Base-by-base conservation (phyloP, 805 yeast species). In the Starmerella vaccinii region DNA sequence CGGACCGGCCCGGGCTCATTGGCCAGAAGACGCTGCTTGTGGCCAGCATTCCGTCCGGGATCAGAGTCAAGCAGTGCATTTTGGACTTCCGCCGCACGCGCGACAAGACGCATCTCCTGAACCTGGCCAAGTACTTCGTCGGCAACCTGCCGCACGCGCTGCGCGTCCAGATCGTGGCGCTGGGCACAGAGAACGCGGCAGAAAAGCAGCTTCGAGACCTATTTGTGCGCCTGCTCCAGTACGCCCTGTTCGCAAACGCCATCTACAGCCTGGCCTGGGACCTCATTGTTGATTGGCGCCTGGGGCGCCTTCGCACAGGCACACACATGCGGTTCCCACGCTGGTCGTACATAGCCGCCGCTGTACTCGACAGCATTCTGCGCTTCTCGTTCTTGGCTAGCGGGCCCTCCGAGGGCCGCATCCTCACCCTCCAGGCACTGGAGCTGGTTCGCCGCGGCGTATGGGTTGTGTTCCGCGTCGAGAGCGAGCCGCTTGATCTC, bases 181-280 rank as follows among this genome's bases (percentile, higher is more conserved):
- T 50, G n/a, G 22, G 35, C 42, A 35, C 51, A 16, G 55, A 43
- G 12, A 27, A 18, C 15, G 40, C 46, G 4, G 49, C 40, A 24
- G 29, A 22, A 16, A 42, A 41, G n/a, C 18, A 21, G n/a, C 24
- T 22, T 8, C 29, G 42, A 21, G 24, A 2, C 34, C 24, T 42
- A 13, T 29, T 51, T 13, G 34, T 47, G 10, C 43, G 49, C 29
- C 47, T 57, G 24, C 34, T 66, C 2, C 67, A 70, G 64, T 59
- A 64, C 58, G 68, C 69, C 59, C 78, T 74, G 52, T 61, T 81
- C 1, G 59, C 84, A 37, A 87, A 84, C 63, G 83, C 97, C 0
- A 59, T 77, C 0, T 92, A 84, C 64, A 76, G 95, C 15, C 84
- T 86, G 53, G 68, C 78, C 49, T 92, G 99, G 99, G 99, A 92